These are phyloP conservation scores for Cercospora brassicicola DNA, from an alignment of 2,329 filamentous ascomycete species.

Conservation along the genomic window DNA sequence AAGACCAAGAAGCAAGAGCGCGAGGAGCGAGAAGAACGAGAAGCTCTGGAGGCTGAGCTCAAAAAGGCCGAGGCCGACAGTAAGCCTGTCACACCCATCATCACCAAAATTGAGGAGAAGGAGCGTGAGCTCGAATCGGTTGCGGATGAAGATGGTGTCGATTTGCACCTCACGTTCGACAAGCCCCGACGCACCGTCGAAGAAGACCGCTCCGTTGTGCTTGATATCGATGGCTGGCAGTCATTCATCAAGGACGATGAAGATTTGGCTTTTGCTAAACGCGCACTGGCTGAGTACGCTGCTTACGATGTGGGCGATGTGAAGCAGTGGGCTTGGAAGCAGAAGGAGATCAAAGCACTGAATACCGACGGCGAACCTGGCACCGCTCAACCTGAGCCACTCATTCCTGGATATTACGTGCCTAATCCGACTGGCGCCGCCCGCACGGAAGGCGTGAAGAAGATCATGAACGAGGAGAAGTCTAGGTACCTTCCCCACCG, in stretches of 20 bases:
- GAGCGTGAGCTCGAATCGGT: constrained; percentile 50
- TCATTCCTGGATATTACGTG: constrained; percentile 73
- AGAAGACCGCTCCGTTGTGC: constrained; percentile 62
- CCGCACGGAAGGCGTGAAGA: constrained; percentile 88
- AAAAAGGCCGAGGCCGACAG: constrained; percentile 34
- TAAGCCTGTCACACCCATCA: constrained; percentile 37
- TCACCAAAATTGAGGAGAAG: constrained; percentile 41
- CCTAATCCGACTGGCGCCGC: constrained; percentile 82
- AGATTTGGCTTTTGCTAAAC: constrained; percentile 59
- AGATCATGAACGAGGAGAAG: constrained; percentile 95
- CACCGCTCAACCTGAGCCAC: constrained; percentile 53
- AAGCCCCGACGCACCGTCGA: constrained; percentile 64
- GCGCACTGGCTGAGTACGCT: constrained; percentile 51
- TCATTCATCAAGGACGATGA: constrained; percentile 68
- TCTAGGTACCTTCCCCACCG: constrained; percentile 97
- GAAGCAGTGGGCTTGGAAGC: constrained; percentile 67
- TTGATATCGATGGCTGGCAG: constrained; percentile 72
- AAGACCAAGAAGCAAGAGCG: constrained; percentile 78
- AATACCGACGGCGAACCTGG: constrained; percentile 60
- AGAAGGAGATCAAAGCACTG: constrained; percentile 69
- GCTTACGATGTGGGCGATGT: constrained; percentile 57
- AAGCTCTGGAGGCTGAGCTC: constrained; percentile 54
- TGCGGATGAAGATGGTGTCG: constrained; percentile 51
- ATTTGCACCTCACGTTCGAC: constrained; percentile 61
- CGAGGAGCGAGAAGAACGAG: constrained; percentile 57